Conservation (phyloP, 1,139 yeast species). For the Geotrichum reessii region DNA sequence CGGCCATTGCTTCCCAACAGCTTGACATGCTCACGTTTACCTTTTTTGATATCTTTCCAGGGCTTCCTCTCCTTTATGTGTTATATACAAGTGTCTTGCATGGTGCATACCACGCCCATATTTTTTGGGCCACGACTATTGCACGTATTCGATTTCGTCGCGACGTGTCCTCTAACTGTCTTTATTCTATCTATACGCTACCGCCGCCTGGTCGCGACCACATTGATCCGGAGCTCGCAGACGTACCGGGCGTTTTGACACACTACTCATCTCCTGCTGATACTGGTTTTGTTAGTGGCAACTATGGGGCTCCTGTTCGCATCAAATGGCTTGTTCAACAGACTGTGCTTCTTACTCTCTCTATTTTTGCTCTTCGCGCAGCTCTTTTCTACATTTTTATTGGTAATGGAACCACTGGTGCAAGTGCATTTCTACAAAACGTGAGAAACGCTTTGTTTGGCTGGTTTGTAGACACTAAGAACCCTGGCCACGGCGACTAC, state of each 20-base stretch:
- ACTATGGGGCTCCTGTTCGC: slow-evolving; percentile 18
- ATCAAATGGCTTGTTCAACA: slow-evolving; percentile 16
- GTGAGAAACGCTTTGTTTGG: slow-evolving; percentile 13
- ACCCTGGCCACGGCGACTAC: slow-evolving; percentile 7
- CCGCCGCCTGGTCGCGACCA: slow-evolving; percentile 12
- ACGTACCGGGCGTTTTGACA: no score
- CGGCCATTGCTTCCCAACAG: neutral
- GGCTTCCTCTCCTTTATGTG: slow-evolving; percentile 17
- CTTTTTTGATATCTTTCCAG: slow-evolving; percentile 21
- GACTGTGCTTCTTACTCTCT: slow-evolving; percentile 10
- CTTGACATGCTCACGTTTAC: slow-evolving; percentile 8
- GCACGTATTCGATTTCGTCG: slow-evolving; percentile 9
- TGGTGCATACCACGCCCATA: slow-evolving; percentile 6
- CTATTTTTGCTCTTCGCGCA: slow-evolving; percentile 10
- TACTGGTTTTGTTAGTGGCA: slow-evolving; percentile 16
- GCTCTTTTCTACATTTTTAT: slow-evolving; percentile 5
- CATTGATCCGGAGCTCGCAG: neutral
- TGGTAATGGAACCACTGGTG: neutral
- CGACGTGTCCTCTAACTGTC: neutral
- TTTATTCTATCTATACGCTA: neutral
- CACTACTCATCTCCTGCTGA: neutral
- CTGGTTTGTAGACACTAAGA: slow-evolving; percentile 9
- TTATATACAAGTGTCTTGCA: slow-evolving; percentile 15
- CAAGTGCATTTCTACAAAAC: neutral
- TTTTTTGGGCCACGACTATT: neutral